Evolutionary conservation across 2,329 filamentous ascomycete species (phyloP).

Genomic region (Exophiala dermatitidis): DNA sequence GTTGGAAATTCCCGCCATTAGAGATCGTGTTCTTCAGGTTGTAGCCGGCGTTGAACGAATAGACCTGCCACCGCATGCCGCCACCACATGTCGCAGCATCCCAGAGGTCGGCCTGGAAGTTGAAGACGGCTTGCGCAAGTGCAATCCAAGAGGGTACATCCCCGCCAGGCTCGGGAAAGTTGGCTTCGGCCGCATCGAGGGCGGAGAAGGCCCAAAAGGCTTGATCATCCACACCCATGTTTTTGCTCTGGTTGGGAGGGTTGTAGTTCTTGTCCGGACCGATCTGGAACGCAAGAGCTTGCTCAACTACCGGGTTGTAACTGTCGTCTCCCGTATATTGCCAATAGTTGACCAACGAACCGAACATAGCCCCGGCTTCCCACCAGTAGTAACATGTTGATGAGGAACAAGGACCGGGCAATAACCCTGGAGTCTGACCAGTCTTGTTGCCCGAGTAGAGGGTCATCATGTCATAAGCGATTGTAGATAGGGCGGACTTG

Average conservation of each 20-base stretch:
- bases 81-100: constrained; percentile 58
- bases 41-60: constrained; percentile 45
- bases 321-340: constrained; percentile 37
- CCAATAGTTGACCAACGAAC: constrained; percentile 38
- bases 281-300: constrained; percentile 36
- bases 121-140: constrained; percentile 68
- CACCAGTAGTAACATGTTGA: constrained; percentile 33
- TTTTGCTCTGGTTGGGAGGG: constrained; percentile 37
- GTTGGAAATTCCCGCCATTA: constrained; percentile 47
- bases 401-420: constrained; percentile 28
- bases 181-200: constrained; percentile 34
- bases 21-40: constrained; percentile 48
- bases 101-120: constrained; percentile 65
- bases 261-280: constrained; percentile 36
- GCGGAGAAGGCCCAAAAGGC: constrained; percentile 36
- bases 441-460: constrained; percentile 33
- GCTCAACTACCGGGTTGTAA: constrained; percentile 36
- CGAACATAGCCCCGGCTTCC: constrained; percentile 35
- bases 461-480: constrained; percentile 32
- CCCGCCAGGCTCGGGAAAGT: constrained; percentile 33
- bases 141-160: constrained; percentile 61
- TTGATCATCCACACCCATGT: constrained; percentile 32
- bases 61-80: constrained; percentile 77
- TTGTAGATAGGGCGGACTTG: constrained; percentile 29
- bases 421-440: constrained; percentile 30